These are phyloP conservation scores for Hyphodiscus hymeniophilus DNA, from an alignment of 495 filamentous ascomycete species.

Conservation along the genomic window DNA sequence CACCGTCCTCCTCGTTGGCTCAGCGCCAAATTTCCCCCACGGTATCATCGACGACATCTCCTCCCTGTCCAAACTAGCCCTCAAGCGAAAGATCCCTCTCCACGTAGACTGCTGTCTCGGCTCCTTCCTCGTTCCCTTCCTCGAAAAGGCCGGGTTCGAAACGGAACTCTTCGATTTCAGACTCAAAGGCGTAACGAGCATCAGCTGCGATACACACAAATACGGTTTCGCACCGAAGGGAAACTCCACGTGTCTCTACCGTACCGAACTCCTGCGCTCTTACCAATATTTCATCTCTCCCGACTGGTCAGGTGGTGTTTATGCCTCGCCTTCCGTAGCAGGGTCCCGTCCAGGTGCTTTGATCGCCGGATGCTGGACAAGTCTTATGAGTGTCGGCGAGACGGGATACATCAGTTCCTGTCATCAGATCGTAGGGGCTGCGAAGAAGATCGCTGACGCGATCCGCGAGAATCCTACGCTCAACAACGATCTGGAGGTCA, in stretches of 20 bases:
- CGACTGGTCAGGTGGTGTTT: conserved; percentile 93
- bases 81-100: conserved; percentile 69
- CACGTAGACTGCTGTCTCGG: conserved; percentile 98
- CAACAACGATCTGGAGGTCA: conserved; percentile 60
- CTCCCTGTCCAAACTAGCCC: conserved; percentile 73
- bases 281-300: conserved; percentile 96
- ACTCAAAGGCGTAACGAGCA: conserved; percentile 85
- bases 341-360: conserved; percentile 88
- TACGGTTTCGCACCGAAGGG: conserved; percentile 98
- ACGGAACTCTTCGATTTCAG: conserved; percentile 87
- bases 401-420: conserved; percentile 82
- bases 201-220: conserved; percentile 96
- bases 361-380: conserved; percentile 91
- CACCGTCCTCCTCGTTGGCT: conserved; percentile 92
- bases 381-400: conserved; percentile 80
- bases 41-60: conserved; percentile 95
- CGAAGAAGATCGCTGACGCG: conserved; percentile 74
- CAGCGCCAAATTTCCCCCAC: conserved; percentile 95
- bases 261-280: conserved; percentile 62
- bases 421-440: conserved; percentile 76
- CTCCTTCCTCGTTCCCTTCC: conserved; percentile 87
- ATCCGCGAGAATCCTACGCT: conserved; percentile 59
- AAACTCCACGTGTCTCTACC: conserved; percentile 87
- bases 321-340: conserved; percentile 83
- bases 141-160: conserved; percentile 85